phyloP scores from a whole-genome alignment of 208 protist species.

The Leishmania guyanensis region DNA sequence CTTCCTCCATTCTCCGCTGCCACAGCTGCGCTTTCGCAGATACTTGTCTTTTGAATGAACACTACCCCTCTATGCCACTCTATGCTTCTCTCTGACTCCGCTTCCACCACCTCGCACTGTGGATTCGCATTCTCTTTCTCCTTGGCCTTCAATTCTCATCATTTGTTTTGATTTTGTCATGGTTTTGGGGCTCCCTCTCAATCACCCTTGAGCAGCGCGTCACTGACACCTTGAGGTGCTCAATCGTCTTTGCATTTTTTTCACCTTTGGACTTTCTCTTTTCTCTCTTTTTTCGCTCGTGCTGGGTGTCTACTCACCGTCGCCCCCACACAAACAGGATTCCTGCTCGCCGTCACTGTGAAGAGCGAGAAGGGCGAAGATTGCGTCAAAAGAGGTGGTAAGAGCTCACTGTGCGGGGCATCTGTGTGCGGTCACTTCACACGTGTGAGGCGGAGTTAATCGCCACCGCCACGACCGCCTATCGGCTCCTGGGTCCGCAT shows the following conservation, averaged over 20 bases:
- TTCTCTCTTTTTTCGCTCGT: constrained; percentile 9
- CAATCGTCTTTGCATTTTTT: not conserved
- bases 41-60: not conserved
- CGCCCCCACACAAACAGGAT: too few relatives aligned
- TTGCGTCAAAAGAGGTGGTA: not conserved
- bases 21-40: not conserved
- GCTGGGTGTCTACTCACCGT: not conserved
- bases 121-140: not conserved
- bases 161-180: not conserved
- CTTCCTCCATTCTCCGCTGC: not conserved
- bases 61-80: not conserved
- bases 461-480: not conserved
- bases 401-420: not conserved
- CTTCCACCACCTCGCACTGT: too few relatives aligned
- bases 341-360: not conserved
- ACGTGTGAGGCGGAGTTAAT: not conserved
- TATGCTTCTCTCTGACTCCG: not conserved
- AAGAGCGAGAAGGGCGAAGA: not conserved
- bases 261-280: not conserved
- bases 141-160: not conserved
- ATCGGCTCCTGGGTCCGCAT: not conserved
- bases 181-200: not conserved
- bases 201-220: not conserved
- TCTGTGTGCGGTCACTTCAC: not conserved
- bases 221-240: not conserved